Percentiles rank a stretch among this genome's conserved stretches.
phyloP scores from a whole-genome alignment of 1,284 basidiomycete genomes.

The Taiwanofungus camphoratus region DNA sequence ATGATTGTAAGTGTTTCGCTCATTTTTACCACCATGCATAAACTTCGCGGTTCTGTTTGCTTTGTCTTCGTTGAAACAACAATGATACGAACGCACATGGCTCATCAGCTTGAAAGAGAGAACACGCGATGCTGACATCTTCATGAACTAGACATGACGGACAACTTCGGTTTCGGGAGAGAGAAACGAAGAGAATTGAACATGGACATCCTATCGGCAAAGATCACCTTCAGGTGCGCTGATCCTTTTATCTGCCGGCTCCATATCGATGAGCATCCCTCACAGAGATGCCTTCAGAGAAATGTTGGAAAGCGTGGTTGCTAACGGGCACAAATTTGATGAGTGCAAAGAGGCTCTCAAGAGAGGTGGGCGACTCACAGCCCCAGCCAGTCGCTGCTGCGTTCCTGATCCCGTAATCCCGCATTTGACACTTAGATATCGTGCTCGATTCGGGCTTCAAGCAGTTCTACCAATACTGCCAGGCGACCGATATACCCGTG shows the following conservation, averaged over 20 bases:
- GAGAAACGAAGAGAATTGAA: slow-evolving; percentile 68
- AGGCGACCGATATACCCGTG: slow-evolving; percentile 71
- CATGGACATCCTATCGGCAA: slow-evolving; percentile 61
- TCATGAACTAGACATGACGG: slow-evolving; percentile 72
- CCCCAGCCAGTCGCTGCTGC: not conserved
- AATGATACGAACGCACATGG: not conserved
- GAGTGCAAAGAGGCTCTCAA: slow-evolving; percentile 68
- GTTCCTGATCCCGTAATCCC: not conserved
- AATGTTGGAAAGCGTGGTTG: slow-evolving; percentile 72
- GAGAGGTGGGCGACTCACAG: slow-evolving; percentile 30
- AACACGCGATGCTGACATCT: no score
- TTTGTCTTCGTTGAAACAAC: not conserved
- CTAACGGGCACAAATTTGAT: slow-evolving; percentile 68
- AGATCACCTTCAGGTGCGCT: slow-evolving; percentile 63
- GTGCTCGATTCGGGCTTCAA: slow-evolving; percentile 85
- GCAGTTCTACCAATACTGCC: slow-evolving; percentile 80
- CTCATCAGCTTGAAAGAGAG: no score
- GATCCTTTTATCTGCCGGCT: not conserved
- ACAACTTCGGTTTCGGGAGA: slow-evolving; percentile 69
- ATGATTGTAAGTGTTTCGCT: slow-evolving; percentile 68
- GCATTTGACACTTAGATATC: slow-evolving; percentile 69
- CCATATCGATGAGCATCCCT: not conserved
- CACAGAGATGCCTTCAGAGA: slow-evolving; percentile 75
- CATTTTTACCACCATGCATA: not conserved
- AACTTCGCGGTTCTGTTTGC: not conserved